Conservation (phyloP, 129 eudicot species). For the Artemisia annua region DNA sequence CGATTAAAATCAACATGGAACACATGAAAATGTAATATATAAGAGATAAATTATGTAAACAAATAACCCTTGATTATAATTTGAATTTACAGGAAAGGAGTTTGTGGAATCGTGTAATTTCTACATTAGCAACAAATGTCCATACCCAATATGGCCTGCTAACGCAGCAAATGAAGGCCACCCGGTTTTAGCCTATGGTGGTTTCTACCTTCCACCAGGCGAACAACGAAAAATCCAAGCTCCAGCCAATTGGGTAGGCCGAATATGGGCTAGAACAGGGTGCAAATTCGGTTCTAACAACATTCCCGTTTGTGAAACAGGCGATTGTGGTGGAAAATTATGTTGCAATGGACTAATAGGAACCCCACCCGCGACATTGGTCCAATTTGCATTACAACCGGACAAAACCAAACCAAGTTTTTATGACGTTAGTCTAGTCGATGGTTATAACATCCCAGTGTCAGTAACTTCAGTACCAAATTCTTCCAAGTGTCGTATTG, state of each 20-base stretch:
- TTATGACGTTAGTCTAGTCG: conserved; percentile 84
- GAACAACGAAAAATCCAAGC: conserved; percentile 42
- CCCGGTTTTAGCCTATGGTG: conserved; percentile 66
- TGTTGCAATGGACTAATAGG: conserved; percentile 73
- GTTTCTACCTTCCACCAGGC: conserved; percentile 70
- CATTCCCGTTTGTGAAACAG: conserved; percentile 71
- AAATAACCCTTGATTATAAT: not conserved
- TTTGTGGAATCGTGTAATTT: conserved; percentile 53
- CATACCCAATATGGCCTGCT: conserved; percentile 91
- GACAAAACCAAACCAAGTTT: conserved; percentile 63
- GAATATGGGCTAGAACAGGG: conserved; percentile 93
- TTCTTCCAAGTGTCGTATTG: conserved; percentile 47
- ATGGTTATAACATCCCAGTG: conserved; percentile 80
- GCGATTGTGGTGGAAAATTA: conserved; percentile 76
- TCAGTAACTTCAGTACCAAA: conserved; percentile 43
- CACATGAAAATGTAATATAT: too few species aligned
- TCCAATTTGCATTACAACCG: conserved; percentile 58
- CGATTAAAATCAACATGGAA: too few species aligned
- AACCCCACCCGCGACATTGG: conserved; percentile 73
- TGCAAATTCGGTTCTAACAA: conserved; percentile 49
- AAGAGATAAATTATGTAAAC: not conserved
- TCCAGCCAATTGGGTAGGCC: conserved; percentile 81
- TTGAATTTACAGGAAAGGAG: conserved; percentile 23
- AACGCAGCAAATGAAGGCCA: conserved; percentile 75
- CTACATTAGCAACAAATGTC: conserved; percentile 69